Base-by-base conservation (phyloP, 2,329 filamentous ascomycete genomes). In the Colletotrichum tropicicola region DNA sequence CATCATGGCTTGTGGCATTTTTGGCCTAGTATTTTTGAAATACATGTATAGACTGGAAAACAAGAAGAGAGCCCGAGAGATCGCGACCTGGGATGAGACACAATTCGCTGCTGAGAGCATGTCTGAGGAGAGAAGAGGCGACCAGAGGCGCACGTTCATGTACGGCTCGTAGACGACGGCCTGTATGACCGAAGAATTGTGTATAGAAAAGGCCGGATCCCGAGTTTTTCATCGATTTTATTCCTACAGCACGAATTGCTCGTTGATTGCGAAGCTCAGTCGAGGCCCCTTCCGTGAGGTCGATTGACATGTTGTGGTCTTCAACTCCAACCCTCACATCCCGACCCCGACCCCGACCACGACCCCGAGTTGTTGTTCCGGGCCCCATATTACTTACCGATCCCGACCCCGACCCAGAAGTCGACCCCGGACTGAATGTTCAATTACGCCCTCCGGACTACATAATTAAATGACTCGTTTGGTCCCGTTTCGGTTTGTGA, bases 1-100 rank as follows among this genome's bases (percentile, higher is more conserved):
- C 44, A 61, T 70, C 13, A 68, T 64, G 53, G 67, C 59, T 7
- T 64, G 66, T 6, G 59, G 68, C 9, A 63, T 67, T 5, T 45
- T 41, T 12, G 67, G 68, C 27, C 37, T 68, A 3, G 27, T 70
- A 7, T 65, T 70, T 15, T 54, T 68, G 2, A 59, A 60, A 3
- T 41, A 58, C 37, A 63, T 68, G 61, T 68, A 70, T n/a, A 65
- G 55, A 51, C 15, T 61, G 10, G 68, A 70, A 21, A 68, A 68
- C 28, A 66, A 39, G 45, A 53, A 44, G 10, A 61, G 66, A 25
- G 48, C 59, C 17, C 56, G 19, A n/a, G 49, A 64, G 39, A 60
- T 62, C 48, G 59, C 49, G 21, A 47, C 35, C 1, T 68, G 68
- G 66, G 66, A 69, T 51, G 66, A 68, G 25, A 39, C 47, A 15